Evolutionary conservation across 768 basidiomycete genomes (phyloP), one percentile per base, ranked within the genome.

Genomic region (Lepiota venenata): DNA sequence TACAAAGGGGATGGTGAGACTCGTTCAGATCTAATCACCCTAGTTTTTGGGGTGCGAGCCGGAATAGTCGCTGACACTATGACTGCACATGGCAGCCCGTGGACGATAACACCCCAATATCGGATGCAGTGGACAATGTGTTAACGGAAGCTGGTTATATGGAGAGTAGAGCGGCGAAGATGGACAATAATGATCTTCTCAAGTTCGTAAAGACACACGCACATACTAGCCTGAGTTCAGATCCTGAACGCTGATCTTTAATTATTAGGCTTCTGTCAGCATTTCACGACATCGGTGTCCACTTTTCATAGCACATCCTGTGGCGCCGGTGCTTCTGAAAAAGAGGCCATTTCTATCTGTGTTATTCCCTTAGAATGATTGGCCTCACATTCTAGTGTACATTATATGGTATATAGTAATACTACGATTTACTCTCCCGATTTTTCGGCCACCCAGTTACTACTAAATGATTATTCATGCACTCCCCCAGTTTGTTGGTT

Each of bases 111-210:
- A 74, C 84, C 18, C 73, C 84, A 47, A 91, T 95, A 67, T 84
- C 83, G 64, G 69, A 71, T 20, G 79, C 83, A 47, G 79, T 95
- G 4, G 89, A 94, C 56, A 74, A 81, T 58, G 84, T 95, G 46
- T 71, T 96, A 18, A 70, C 74, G 5, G 84, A 89, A 48, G 83
- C 84, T 4, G 88, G 82, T 0, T 86, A 83, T 62, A 79, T 83
- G 16, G 89, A 95, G 48, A 82, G 78, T 47, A 82, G 95, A 42
- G 92, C 91, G 1, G 83, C 93, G 2, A 98, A 98, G 70, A 95
- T 98, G 93, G 84, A 88, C 54, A 78, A 97, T 10, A 89, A 96
- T 60, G 95, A 96, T 66, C 75, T 98, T 20, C 74, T 98, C 36
- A 93, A 88, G 92, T 93, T 63, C 50, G 86, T 72, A 20, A 9